A percentile compares a stretch with the other conserved stretches of the same genome.
These are phyloP conservation scores for Gliomastix tumulicola DNA, from an alignment of 2,329 filamentous ascomycete species.

Conservation along the genomic window DNA sequence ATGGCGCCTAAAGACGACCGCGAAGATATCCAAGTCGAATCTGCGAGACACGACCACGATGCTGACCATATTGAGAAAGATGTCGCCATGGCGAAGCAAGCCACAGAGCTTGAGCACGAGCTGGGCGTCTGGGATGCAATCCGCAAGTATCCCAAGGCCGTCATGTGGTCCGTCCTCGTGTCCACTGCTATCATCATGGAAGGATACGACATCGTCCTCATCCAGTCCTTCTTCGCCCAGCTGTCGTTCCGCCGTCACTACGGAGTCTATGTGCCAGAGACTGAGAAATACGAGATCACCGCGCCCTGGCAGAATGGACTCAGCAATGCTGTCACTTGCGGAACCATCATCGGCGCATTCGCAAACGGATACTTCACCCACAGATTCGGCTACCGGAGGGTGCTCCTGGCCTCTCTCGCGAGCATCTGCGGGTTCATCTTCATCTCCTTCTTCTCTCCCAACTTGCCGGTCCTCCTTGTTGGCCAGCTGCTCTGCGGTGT, in stretches of 20 bases:
- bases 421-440: slow-evolving; percentile 34
- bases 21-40: too few relatives aligned
- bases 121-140: slow-evolving; percentile 17
- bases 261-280: slow-evolving; percentile 5
- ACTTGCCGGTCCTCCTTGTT: slow-evolving; percentile 25
- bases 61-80: slow-evolving; percentile 4
- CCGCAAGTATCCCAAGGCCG: slow-evolving; percentile 22
- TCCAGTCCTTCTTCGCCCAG: slow-evolving; percentile 28
- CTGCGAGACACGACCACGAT: background rate
- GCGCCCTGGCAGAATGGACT: slow-evolving; percentile 46
- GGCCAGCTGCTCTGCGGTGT: slow-evolving; percentile 39
- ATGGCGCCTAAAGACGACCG: too few relatives aligned
- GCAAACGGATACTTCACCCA: slow-evolving; percentile 38
- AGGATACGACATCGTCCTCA: slow-evolving; percentile 26
- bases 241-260: slow-evolving; percentile 17
- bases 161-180: slow-evolving; percentile 26
- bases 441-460: slow-evolving; percentile 35
- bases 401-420: slow-evolving; percentile 32
- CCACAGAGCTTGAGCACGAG: slow-evolving; percentile 14
- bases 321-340: slow-evolving; percentile 37
- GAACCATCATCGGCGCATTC: slow-evolving; percentile 41
- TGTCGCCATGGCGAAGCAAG: slow-evolving; percentile 4
- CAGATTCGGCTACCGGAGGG: slow-evolving; percentile 32
- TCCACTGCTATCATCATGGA: slow-evolving; percentile 34
- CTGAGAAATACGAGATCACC: slow-evolving; percentile 31